Base-by-base conservation (phyloP, 2,329 filamentous ascomycete species). In the Pseudogymnoascus sp. region DNA sequence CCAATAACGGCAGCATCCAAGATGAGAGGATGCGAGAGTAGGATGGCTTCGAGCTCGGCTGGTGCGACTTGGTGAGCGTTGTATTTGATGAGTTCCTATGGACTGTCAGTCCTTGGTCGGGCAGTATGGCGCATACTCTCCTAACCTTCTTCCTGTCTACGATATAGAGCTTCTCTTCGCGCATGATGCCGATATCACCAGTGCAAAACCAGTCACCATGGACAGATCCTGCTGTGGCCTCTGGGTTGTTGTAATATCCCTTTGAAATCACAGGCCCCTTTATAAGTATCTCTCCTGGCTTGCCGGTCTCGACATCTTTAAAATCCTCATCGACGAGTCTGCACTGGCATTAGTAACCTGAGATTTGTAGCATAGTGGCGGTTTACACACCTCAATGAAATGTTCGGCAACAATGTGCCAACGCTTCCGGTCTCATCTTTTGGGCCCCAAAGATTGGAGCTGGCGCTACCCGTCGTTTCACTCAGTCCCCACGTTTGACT, bases 401-500 rank as follows among this genome's bases (percentile, higher is more conserved):
- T 84, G 70, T 92, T 94, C 17, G 90, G 81, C 65, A 83, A 79
- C 21, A 91, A 71, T 73, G 89, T 84, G 60, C 88, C 90, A 1
- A 92, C 89, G 63, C 68, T 79, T 68, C 72, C 74, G 33, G 77
- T 76, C 2, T 71, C 65, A 4, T 74, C 75, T 4, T 70, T 73
- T 63, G 82, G 72, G 0, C 70, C 76, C 0, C 85, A 82, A 65
- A 89, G 79, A 81, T 85, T 92, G 6, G 80, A 80, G 13, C 89
- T 80, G n/a, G 83, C 79, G 0, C 87, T 85, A 72, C 90, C 93
- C 0, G 90, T 94, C 2, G 82, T 76, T 72, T 94, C 91, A 1
- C 90, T 94, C 90, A 95, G 93, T 4, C 91, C 91, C 88, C 90
- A 95, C 6, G 63, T 65, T 39, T 68, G 66, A n/a, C 62, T 62